Percentiles rank a stretch among this genome's conserved stretches.
These are phyloP conservation scores for Irpex sp. DNA, from an alignment of 1,284 basidiomycete genomes.

Conservation along the genomic window DNA sequence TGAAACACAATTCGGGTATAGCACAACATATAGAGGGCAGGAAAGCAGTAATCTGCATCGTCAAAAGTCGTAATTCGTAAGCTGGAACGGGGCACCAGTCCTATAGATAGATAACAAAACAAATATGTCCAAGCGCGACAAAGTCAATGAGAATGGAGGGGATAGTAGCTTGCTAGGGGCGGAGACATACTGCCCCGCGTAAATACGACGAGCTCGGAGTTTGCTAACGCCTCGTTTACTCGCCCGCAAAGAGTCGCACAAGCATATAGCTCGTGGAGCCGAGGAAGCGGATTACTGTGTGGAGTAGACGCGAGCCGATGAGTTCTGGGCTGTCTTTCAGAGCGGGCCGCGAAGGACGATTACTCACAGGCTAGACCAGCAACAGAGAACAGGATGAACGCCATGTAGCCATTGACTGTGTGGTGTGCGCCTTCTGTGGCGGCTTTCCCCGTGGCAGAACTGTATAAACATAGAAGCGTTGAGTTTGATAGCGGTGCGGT, in stretches of 20 bases:
- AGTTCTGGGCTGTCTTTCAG: background rate
- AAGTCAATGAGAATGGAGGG: background rate
- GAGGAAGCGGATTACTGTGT: conserved; percentile 72
- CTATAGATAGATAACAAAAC: background rate
- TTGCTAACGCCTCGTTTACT: conserved; percentile 38
- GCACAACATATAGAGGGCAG: background rate
- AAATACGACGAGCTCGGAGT: background rate
- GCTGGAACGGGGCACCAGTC: background rate
- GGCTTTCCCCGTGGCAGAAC: conserved; percentile 48
- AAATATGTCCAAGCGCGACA: background rate
- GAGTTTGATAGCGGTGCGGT: background rate
- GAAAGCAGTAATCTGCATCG: background rate
- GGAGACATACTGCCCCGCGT: background rate
- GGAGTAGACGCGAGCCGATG: background rate
- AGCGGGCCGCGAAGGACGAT: background rate
- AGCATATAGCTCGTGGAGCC: conserved; percentile 77
- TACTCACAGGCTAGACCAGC: conserved; percentile 78
- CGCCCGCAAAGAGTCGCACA: conserved; percentile 78
- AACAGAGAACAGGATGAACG: conserved; percentile 78
- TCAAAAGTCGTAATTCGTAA: background rate
- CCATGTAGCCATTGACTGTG: conserved; percentile 73
- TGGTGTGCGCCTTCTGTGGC: conserved; percentile 36
- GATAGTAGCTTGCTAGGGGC: background rate
- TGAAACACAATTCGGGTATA: background rate
- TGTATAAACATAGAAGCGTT: conserved; percentile 16